phyloP scores from a whole-genome alignment of 2,329 filamentous ascomycete species.

The Stenocarpella maydis region DNA sequence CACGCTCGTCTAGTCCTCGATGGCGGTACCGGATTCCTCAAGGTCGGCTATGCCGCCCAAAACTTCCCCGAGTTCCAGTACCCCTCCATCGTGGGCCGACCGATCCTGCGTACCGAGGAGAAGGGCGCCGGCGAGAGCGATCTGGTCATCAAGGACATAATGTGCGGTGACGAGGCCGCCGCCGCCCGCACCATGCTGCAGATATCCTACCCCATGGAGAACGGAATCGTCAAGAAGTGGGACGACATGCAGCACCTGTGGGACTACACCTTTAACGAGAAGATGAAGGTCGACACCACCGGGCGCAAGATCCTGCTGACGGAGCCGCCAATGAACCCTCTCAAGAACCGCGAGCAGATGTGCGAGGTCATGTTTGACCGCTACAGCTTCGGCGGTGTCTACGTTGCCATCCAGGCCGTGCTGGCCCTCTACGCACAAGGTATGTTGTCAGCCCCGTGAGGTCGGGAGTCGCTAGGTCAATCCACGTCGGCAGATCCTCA shows the following conservation, averaged over 20 bases:
- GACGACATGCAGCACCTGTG: conserved; percentile 99
- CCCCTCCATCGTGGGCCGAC: conserved; percentile 96
- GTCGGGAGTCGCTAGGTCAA: not conserved
- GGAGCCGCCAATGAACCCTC: conserved; percentile 96
- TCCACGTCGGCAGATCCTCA: not conserved
- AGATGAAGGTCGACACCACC: conserved; percentile 89
- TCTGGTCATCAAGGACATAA: conserved; percentile 91
- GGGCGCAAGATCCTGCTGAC: conserved; percentile 97
- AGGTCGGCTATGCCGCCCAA: conserved; percentile 98
- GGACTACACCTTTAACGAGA: conserved; percentile 98
- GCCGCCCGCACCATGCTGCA: conserved; percentile 97
- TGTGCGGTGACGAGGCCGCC: conserved; percentile 98
- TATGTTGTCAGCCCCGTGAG: conserved; percentile 48
- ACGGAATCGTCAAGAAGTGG: conserved; percentile 99
- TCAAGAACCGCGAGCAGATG: conserved; percentile 98
- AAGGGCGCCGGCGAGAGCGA: conserved; percentile 60
- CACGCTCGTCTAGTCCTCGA: conserved; percentile 80
- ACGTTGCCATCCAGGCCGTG: conserved; percentile 97
- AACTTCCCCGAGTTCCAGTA: conserved; percentile 99
- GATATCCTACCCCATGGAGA: conserved; percentile 99
- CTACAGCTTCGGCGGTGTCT: conserved; percentile 95
- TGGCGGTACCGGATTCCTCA: conserved; percentile 99
- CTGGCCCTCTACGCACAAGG: conserved; percentile 96
- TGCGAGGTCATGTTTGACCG: conserved; percentile 99
- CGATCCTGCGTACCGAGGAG: conserved; percentile 97